phyloP scores from a whole-genome alignment of 768 basidiomycete species.

The Hypsizygus marmoreus region DNA sequence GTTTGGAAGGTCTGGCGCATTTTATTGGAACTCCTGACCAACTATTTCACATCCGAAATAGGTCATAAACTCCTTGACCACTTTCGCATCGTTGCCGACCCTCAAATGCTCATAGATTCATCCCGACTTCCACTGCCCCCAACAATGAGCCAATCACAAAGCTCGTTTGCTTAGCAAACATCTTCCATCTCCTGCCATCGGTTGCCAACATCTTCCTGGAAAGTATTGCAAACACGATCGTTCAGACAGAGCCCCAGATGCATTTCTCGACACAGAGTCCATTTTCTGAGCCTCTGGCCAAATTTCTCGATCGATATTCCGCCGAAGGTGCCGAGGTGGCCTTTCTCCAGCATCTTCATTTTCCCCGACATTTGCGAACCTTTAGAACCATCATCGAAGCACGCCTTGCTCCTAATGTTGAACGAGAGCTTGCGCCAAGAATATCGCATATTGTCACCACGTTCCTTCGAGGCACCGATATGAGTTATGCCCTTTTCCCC shows the following conservation, averaged over 20 bases:
- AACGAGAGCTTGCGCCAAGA: conserved; percentile 65
- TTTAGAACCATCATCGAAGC: conserved; percentile 82
- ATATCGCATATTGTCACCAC: conserved; percentile 53
- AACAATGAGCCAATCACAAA: conserved; percentile 93
- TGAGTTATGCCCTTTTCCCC: conserved; percentile 59
- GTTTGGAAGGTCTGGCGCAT: conserved; percentile 90
- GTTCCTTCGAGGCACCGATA: conserved; percentile 53
- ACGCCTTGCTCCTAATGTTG: conserved; percentile 72
- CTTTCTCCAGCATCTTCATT: conserved; percentile 77
- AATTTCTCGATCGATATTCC: conserved; percentile 90
- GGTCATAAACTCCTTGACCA: conserved; percentile 97
- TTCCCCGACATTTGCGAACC: conserved; percentile 80
- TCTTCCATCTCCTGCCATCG: conserved; percentile 94
- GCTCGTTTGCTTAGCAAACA: conserved; percentile 92
- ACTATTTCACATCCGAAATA: conserved; percentile 99
- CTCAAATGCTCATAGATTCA: conserved; percentile 78
- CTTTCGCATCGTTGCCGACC: conserved; percentile 90
- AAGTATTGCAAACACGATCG: conserved; percentile 81
- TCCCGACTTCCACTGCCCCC: conserved; percentile 74
- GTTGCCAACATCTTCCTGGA: conserved; percentile 92
- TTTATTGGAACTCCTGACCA: conserved; percentile 91
- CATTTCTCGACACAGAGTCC: conserved; percentile 89
- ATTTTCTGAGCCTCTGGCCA: conserved; percentile 90
- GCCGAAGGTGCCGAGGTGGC: conserved; percentile 82
- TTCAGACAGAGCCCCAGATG: conserved; percentile 89